Conservation (phyloP, 805 yeast genomes). For the Wickerhamiella nectarea region DNA sequence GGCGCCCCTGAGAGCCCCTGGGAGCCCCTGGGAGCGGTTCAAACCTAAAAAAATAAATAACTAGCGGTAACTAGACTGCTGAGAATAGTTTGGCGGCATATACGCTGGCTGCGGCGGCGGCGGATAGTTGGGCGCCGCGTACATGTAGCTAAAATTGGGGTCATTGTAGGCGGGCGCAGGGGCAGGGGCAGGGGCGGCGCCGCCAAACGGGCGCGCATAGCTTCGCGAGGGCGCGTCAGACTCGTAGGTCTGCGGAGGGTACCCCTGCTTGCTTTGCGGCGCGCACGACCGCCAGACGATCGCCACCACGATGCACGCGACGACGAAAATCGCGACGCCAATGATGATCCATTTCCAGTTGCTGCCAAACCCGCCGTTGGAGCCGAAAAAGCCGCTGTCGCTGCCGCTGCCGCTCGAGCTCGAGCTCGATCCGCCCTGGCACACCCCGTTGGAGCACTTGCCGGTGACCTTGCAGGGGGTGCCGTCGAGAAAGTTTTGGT, state of each 20-base stretch:
- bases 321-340: conserved; percentile 18
- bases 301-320: conserved; percentile 7
- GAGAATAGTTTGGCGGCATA: too few relatives aligned
- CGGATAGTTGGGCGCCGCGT: too few relatives aligned
- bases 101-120: too few relatives aligned
- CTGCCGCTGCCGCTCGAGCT: neutral
- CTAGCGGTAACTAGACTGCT: too few relatives aligned
- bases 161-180: conserved; percentile 9
- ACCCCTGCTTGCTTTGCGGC: neutral
- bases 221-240: neutral
- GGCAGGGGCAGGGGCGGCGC: conserved; percentile 2
- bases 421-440: conserved; percentile 17
- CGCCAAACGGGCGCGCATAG: too few relatives aligned
- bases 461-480: conserved; percentile 25
- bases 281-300: neutral
- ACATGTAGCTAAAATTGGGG: neutral
- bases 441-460: conserved; percentile 21
- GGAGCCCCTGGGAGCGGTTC: too few relatives aligned
- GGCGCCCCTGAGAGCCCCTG: too few relatives aligned
- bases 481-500: conserved; percentile 26
- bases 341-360: conserved; percentile 17
- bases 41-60: too few relatives aligned
- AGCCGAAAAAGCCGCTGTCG: conserved; percentile 11
- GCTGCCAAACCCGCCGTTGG: conserved; percentile 6
- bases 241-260: neutral